phyloP scores from a whole-genome alignment of 495 filamentous ascomycete species.

The Aspergillus nidulans region DNA sequence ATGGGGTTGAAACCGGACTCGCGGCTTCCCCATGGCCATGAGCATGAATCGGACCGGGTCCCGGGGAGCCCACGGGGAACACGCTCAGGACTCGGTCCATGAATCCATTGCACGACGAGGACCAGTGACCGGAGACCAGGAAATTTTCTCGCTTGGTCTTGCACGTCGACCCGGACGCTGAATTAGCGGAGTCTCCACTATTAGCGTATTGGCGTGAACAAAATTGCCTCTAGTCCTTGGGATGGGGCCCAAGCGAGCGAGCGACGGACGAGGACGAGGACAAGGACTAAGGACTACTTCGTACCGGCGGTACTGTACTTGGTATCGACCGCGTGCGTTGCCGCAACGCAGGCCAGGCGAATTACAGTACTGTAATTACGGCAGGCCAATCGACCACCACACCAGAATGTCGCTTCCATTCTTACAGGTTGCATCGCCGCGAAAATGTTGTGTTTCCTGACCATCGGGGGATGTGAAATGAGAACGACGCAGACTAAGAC shows the following conservation, averaged over 20 bases:
- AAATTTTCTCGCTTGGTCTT: neutral
- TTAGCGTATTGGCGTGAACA: neutral
- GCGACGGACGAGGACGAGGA: neutral
- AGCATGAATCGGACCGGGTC: constrained; percentile 3
- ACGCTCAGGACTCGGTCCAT: constrained; percentile 9
- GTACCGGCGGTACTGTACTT: neutral
- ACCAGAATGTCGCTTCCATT: neutral
- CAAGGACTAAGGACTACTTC: neutral
- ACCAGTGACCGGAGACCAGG: neutral
- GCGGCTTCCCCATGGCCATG: constrained; percentile 9
- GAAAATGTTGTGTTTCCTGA: neutral
- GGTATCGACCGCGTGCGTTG: too few relatives aligned
- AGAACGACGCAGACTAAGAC: neutral
- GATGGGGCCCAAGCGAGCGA: neutral
- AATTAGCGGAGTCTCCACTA: neutral
- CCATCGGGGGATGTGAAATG: neutral
- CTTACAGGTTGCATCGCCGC: neutral
- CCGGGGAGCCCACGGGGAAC: constrained; percentile 22
- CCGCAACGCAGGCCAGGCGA: neutral
- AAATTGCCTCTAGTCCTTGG: neutral
- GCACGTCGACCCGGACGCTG: neutral
- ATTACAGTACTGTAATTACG: neutral
- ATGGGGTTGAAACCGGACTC: neutral
- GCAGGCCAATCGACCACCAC: too few relatives aligned
- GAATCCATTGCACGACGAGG: neutral